Percentiles rank a stretch among this genome's conserved stretches.
These are phyloP conservation scores for Yarrowia keelungensis DNA, from an alignment of 805 yeast genomes.

Conservation along the genomic window DNA sequence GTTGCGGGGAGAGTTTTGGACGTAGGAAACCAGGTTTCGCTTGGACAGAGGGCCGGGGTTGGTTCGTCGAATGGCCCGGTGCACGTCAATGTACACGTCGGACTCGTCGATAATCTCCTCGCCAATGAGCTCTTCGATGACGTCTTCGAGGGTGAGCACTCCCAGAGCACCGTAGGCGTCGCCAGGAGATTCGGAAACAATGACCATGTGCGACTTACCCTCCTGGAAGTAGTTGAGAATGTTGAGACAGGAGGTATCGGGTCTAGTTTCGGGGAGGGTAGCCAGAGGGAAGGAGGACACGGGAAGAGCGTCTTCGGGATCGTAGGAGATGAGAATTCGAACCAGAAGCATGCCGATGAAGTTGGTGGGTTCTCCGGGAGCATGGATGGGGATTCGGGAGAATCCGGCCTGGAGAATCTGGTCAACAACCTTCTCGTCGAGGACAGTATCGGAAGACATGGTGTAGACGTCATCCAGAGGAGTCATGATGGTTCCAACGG, in stretches of 20 bases:
- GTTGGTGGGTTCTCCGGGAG: conserved; percentile 86
- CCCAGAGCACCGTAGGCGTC: conserved; percentile 73
- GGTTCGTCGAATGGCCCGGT: conserved; percentile 73
- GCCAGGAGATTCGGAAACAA: conserved; percentile 88
- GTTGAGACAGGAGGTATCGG: conserved; percentile 90
- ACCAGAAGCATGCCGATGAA: conserved; percentile 96
- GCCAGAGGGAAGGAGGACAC: conserved; percentile 94
- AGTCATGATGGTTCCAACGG: conserved; percentile 88
- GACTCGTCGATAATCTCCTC: conserved; percentile 97
- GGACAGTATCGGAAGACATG: conserved; percentile 78
- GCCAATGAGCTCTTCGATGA: conserved; percentile 97
- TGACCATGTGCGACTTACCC: conserved; percentile 97
- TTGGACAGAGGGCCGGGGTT: conserved; percentile 52
- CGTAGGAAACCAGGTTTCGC: conserved; percentile 33
- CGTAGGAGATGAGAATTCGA: conserved; percentile 89
- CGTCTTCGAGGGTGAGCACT: conserved; percentile 92
- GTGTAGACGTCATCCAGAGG: conserved; percentile 91
- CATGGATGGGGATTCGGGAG: conserved; percentile 91
- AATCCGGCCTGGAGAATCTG: conserved; percentile 93
- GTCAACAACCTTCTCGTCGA: conserved; percentile 85
- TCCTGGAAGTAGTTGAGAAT: conserved; percentile 96
- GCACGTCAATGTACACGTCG: conserved; percentile 91
- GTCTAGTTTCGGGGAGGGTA: conserved; percentile 91
- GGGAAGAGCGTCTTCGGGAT: conserved; percentile 94
- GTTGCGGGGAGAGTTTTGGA: conserved; percentile 30